Percentiles rank a stretch among this genome's conserved stretches.
These are phyloP conservation scores for Biscogniauxia sp. DNA, from an alignment of 2,329 filamentous ascomycete genomes.

Conservation along the genomic window DNA sequence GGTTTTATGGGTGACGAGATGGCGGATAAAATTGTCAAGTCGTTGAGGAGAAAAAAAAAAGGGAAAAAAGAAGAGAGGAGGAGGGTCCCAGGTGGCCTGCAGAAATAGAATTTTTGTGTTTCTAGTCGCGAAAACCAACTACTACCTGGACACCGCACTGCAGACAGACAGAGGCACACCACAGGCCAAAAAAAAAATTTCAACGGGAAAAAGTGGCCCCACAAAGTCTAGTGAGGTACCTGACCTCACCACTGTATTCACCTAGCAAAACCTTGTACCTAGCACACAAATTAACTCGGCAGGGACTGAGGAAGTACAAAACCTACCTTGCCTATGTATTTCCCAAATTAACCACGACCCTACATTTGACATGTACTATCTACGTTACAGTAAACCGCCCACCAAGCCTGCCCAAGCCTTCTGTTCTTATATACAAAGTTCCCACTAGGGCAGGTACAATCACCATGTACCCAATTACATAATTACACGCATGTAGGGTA, in stretches of 20 bases:
- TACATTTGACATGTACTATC: background rate
- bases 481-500: background rate
- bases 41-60: slow-evolving; percentile 38
- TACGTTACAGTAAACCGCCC: background rate
- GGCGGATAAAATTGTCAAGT: slow-evolving; percentile 50
- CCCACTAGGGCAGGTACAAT: background rate
- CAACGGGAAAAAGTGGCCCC: background rate
- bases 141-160: slow-evolving; percentile 12
- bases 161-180: slow-evolving; percentile 5
- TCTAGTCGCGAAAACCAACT: slow-evolving; percentile 25
- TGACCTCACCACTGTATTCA: too few relatives aligned
- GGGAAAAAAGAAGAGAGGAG: slow-evolving; percentile 35
- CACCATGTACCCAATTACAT: background rate
- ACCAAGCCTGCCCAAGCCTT: background rate
- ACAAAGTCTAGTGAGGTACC: background rate
- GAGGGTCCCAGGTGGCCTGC: slow-evolving; percentile 21
- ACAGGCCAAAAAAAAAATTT: slow-evolving; percentile 16
- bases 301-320: background rate
- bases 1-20: slow-evolving; percentile 41
- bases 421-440: background rate
- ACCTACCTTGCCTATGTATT: background rate
- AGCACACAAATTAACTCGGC: background rate
- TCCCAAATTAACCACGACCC: background rate
- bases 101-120: slow-evolving; percentile 32
- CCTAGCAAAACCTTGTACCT: background rate